These are phyloP conservation scores for Ogataea thermomethanolica DNA, from an alignment of 805 yeast species.

Conservation along the genomic window DNA sequence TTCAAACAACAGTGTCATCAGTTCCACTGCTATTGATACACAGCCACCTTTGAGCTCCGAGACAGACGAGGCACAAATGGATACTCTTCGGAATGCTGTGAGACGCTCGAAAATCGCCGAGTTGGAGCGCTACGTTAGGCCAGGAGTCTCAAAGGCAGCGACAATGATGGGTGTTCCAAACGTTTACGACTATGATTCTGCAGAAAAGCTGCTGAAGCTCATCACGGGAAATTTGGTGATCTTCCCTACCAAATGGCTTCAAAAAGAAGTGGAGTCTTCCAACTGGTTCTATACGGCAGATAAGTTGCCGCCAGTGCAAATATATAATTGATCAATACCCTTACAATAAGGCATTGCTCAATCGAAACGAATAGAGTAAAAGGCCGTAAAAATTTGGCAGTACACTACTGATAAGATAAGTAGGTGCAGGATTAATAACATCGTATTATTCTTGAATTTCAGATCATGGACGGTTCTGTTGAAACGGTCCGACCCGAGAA, in stretches of 20 bases:
- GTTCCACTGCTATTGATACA: constrained; percentile 1
- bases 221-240: constrained; percentile 83
- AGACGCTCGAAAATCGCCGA: constrained; percentile 29
- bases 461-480: constrained; percentile 6
- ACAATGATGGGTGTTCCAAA: constrained; percentile 16
- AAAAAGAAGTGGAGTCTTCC: constrained; percentile 79
- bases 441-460: neutral
- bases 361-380: neutral
- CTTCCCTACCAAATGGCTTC: constrained; percentile 92
- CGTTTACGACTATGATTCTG: constrained; percentile 62
- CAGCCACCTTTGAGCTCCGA: constrained; percentile 10
- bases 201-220: constrained; percentile 66
- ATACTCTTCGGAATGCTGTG: constrained; percentile 17
- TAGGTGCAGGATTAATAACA: neutral
- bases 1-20: neutral
- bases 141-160: constrained; percentile 12
- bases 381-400: neutral
- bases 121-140: constrained; percentile 27
- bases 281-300: constrained; percentile 97
- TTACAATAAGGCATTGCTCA: constrained; percentile 6
- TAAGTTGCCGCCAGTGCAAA: constrained; percentile 91
- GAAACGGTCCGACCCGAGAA: constrained; percentile 14
- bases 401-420: constrained; percentile 13
- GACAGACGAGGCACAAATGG: constrained; percentile 7
- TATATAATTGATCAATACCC: constrained; percentile 54